Conservation (phyloP, 1,139 yeast species). For the Lodderomyces jiufengensis region DNA sequence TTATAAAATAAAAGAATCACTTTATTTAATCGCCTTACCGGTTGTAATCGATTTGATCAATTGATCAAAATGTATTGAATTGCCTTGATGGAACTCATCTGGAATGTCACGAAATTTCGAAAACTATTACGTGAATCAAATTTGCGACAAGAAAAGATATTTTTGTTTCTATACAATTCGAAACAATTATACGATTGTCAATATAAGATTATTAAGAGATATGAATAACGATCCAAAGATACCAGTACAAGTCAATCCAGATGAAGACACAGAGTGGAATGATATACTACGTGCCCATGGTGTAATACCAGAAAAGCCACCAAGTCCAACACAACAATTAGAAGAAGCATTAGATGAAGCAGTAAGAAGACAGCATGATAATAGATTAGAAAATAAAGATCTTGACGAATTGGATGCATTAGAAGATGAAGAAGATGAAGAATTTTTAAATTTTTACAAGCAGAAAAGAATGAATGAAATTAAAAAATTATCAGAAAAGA, state of each 20-base stretch:
- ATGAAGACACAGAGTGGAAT: conserved; percentile 98
- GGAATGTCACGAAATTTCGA: too few relatives aligned
- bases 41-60: too few relatives aligned
- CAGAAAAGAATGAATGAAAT: conserved; percentile 74
- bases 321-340: conserved; percentile 80
- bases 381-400: conserved; percentile 69
- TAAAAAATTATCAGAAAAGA: conserved; percentile 52
- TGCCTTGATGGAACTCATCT: too few relatives aligned
- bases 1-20: too few relatives aligned
- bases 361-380: conserved; percentile 66
- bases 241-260: conserved; percentile 89
- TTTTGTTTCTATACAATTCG: not conserved
- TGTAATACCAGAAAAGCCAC: conserved; percentile 86
- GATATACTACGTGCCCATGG: conserved; percentile 89
- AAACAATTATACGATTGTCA: conserved; percentile 1
- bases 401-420: conserved; percentile 77
- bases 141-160: too few relatives aligned
- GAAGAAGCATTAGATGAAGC: conserved; percentile 90
- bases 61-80: too few relatives aligned
- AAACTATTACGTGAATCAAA: not conserved
- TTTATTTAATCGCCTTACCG: too few relatives aligned
- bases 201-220: not conserved
- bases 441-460: conserved; percentile 68
- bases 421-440: conserved; percentile 79
- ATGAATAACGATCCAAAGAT: conserved; percentile 24